phyloP scores from a whole-genome alignment of 2,329 filamentous ascomycete genomes.

The Ceratocystis papillata region DNA sequence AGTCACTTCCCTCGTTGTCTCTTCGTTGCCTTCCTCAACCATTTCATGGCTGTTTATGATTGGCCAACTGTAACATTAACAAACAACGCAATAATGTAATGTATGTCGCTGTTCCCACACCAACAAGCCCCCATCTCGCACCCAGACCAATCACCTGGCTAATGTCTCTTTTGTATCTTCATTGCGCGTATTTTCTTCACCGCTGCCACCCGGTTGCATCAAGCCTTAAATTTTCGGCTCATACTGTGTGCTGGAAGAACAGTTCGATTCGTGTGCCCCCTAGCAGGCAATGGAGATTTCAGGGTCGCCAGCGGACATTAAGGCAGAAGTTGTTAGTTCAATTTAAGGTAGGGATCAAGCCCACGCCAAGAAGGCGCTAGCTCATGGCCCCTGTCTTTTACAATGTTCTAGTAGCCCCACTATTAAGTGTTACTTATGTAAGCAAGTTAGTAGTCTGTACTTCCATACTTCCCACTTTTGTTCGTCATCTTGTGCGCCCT shows the following conservation, averaged over 20 bases:
- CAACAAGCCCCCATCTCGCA: not conserved
- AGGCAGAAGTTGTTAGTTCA: not conserved
- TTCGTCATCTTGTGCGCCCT: not conserved
- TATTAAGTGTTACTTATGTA: not conserved
- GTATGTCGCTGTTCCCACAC: not conserved
- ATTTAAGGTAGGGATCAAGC: conserved; percentile 6
- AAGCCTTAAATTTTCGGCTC: not conserved
- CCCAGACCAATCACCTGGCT: not conserved
- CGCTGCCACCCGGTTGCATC: not conserved
- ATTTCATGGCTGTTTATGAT: not conserved
- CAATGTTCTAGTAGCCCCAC: not conserved
- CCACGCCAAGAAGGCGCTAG: conserved; percentile 8
- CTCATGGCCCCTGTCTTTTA: not conserved
- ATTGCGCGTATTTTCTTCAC: conserved; percentile 6
- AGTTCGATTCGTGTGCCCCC: not conserved
- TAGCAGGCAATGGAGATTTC: conserved; percentile 10
- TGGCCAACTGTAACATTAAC: not conserved
- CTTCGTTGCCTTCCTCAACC: not conserved
- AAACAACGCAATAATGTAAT: not conserved
- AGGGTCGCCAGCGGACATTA: conserved; percentile 11
- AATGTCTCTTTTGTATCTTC: not conserved
- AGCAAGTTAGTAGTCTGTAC: not conserved
- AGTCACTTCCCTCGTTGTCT: not conserved
- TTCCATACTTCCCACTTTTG: not conserved
- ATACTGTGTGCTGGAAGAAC: not conserved